phyloP scores from a whole-genome alignment of 2,329 filamentous ascomycete genomes.

The Aspergillus transmontanensis region DNA sequence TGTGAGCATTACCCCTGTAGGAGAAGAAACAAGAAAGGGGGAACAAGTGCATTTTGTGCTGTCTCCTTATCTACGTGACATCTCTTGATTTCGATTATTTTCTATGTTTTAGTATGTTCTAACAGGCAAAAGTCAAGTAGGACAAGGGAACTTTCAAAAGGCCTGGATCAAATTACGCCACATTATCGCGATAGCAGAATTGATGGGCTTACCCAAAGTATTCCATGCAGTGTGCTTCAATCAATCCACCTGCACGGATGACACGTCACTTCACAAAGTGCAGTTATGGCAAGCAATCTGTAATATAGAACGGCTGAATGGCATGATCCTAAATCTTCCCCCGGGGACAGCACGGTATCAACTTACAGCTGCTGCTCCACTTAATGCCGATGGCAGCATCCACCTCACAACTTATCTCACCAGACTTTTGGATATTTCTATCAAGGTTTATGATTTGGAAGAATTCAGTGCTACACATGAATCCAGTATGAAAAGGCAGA shows the following conservation, averaged over 20 bases:
- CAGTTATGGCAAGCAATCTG: conserved; percentile 38
- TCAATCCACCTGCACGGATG: conserved; percentile 6
- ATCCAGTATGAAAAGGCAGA: conserved; percentile 8
- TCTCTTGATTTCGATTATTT: too few relatives aligned
- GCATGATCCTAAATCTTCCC: conserved; percentile 40
- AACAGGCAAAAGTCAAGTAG: conserved; percentile 28
- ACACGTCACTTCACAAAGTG: conserved; percentile 20
- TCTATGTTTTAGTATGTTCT: not conserved
- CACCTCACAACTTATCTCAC: conserved; percentile 14
- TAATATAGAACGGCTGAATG: conserved; percentile 33
- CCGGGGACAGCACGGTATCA: conserved; percentile 32
- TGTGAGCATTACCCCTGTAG: conserved; percentile 29
- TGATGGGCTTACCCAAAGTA: conserved; percentile 38
- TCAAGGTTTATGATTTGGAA: conserved; percentile 17
- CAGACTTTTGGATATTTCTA: conserved; percentile 13
- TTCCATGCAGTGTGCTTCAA: conserved; percentile 6
- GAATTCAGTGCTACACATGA: conserved; percentile 11
- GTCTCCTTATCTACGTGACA: not conserved
- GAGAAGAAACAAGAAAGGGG: not conserved
- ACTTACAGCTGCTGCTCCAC: not conserved
- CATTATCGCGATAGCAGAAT: conserved; percentile 40
- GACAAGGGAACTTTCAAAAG: conserved; percentile 37
- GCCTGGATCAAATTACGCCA: conserved; percentile 42
- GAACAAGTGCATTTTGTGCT: not conserved
- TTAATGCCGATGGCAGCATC: conserved; percentile 15